A percentile compares a stretch with the other conserved stretches of the same genome.
Evolutionary conservation across 495 filamentous ascomycete genomes (phyloP).

Genomic region (Daldinia decipiens): DNA sequence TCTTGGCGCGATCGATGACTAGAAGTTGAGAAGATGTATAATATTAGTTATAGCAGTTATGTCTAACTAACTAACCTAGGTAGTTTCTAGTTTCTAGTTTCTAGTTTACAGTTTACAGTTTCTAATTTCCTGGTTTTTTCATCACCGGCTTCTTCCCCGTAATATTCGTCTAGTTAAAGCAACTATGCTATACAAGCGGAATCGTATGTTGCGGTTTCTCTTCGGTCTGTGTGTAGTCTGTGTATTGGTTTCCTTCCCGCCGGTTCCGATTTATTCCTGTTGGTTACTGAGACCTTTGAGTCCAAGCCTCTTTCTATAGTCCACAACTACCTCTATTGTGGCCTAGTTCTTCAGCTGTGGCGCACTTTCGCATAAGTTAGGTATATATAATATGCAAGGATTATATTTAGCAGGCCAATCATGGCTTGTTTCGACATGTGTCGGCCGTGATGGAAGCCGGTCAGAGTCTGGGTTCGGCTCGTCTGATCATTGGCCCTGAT

Average conservation of each 20-base stretch:
- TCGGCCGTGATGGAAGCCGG: conserved; percentile 33
- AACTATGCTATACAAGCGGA: conserved; percentile 20
- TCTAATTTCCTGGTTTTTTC: conserved; percentile 5
- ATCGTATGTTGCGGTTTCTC: conserved; percentile 13
- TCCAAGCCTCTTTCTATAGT: conserved; percentile 40
- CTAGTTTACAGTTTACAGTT: too few relatives aligned
- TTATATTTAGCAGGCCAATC: conserved; percentile 45
- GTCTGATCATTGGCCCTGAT: conserved; percentile 38
- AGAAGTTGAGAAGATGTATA: not conserved
- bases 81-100: too few relatives aligned
- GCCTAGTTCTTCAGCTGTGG: conserved; percentile 57
- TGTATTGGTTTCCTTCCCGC: conserved; percentile 21
- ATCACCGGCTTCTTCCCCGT: conserved; percentile 27
- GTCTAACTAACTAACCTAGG: too few relatives aligned
- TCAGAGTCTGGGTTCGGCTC: conserved; percentile 36
- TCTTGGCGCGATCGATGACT: conserved; percentile 12
- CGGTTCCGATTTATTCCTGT: conserved; percentile 25
- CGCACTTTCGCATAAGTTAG: conserved; percentile 44
- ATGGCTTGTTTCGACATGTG: conserved; percentile 30
- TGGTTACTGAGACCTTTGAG: conserved; percentile 34
- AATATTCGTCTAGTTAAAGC: conserved; percentile 6
- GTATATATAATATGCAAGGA: conserved; percentile 43
- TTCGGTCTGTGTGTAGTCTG: conserved; percentile 10
- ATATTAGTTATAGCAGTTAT: too few relatives aligned
- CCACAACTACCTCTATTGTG: conserved; percentile 32